Percentiles rank a stretch among this genome's conserved stretches.
These are phyloP conservation scores for Fusarium algeriense DNA, from an alignment of 2,329 filamentous ascomycete genomes.

Conservation along the genomic window DNA sequence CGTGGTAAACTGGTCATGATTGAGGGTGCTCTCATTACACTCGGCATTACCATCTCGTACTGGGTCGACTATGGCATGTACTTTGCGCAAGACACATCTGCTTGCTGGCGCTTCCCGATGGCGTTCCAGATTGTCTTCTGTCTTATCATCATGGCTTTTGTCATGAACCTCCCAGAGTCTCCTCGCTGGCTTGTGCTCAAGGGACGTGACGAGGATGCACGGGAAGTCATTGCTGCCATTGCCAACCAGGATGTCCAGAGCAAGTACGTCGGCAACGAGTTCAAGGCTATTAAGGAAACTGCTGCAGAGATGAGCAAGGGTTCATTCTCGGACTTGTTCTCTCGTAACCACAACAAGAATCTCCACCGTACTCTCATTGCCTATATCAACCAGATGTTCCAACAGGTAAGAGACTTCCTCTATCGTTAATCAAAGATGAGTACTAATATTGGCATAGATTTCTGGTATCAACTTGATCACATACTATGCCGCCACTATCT, in stretches of 20 bases:
- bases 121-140: constrained; percentile 68
- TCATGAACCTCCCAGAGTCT: constrained; percentile 67
- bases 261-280: constrained; percentile 70
- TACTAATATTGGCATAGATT: constrained; percentile 48
- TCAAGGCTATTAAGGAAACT: constrained; percentile 72
- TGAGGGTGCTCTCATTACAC: constrained; percentile 69
- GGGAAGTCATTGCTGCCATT: constrained; percentile 63
- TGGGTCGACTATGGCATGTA: constrained; percentile 72
- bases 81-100: constrained; percentile 56
- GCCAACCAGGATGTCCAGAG: constrained; percentile 66
- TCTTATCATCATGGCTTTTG: constrained; percentile 65
- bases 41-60: constrained; percentile 69
- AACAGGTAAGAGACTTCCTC: constrained; percentile 50
- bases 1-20: constrained; percentile 72
- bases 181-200: constrained; percentile 62
- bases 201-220: constrained; percentile 61
- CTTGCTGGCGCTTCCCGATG: constrained; percentile 70
- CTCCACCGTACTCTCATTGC: constrained; percentile 72
- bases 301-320: constrained; percentile 76
- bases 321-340: constrained; percentile 70
- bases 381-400: constrained; percentile 72
- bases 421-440: fast-evolving
- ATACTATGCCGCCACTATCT: constrained; percentile 72
- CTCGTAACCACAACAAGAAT: constrained; percentile 66
- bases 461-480: constrained; percentile 73